Conservation (phyloP, 768 basidiomycete species). For the Tricholoma bakamatsutake region DNA sequence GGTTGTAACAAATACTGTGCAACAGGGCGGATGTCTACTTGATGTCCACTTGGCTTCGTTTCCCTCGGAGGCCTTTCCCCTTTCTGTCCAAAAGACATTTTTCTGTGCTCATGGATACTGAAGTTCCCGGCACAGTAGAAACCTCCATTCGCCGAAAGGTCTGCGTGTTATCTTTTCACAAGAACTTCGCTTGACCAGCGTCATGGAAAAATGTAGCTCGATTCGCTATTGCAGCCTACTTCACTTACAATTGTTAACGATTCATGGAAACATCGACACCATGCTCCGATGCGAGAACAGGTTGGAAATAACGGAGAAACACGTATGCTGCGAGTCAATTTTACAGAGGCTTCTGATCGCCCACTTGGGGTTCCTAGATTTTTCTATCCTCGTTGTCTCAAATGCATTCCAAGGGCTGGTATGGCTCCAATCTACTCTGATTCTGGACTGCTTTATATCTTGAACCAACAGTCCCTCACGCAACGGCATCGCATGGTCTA, state of each 20-base stretch:
- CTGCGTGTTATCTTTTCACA: constrained; percentile 6
- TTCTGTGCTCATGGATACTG: constrained; percentile 16
- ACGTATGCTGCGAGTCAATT: constrained; percentile 41
- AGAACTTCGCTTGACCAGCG: neutral
- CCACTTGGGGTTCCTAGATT: constrained; percentile 45
- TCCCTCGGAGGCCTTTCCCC: constrained; percentile 7
- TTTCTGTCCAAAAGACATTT: constrained; percentile 7
- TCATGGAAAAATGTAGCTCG: constrained; percentile 41
- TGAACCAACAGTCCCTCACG: constrained; percentile 31
- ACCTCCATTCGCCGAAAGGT: constrained; percentile 59
- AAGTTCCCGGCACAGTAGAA: constrained; percentile 47
- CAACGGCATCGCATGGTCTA: constrained; percentile 82
- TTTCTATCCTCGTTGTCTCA: constrained; percentile 69
- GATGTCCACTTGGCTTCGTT: constrained; percentile 15
- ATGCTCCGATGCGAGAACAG: constrained; percentile 71
- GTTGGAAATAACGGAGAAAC: constrained; percentile 71
- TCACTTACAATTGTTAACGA: constrained; percentile 70
- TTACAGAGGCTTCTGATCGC: constrained; percentile 7
- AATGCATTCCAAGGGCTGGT: constrained; percentile 73
- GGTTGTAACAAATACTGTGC: neutral
- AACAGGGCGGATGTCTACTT: constrained; percentile 11
- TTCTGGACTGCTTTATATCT: constrained; percentile 3
- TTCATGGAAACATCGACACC: constrained; percentile 82
- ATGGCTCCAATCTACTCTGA: constrained; percentile 10
- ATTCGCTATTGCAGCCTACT: constrained; percentile 51